Base-by-base conservation (phyloP, 2,329 filamentous ascomycete genomes). In the Alternaria incomplexa region DNA sequence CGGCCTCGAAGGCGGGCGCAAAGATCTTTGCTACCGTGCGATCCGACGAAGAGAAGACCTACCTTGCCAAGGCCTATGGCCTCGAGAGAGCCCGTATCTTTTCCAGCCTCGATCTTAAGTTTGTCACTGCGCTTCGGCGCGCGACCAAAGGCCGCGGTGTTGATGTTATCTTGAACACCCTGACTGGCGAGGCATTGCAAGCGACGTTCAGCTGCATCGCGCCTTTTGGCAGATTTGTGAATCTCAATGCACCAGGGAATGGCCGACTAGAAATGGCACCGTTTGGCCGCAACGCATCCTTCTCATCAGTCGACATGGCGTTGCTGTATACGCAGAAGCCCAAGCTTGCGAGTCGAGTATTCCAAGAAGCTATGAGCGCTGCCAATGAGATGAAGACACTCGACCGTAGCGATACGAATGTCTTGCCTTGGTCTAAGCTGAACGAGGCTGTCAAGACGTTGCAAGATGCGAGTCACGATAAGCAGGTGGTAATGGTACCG, bases 171-270 rank as follows among this genome's bases (percentile, higher is more conserved):
- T 23, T 72, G 4, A 81, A 80, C 63, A 64, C 62, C 1, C 44
- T 72, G 1, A 58, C 68, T 25, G 78, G 77, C 1, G 68, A 75
- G n/a, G 47, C 65, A 5, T 64, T 80, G 1, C 68, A 68, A 3
- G 78, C 78, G 0, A 82, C 81, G 0, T 86, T 82, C 81, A 68
- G 77, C 6, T 84, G 82, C 48, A 72, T 86, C 3, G 83, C 83
- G 0, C 50, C 66, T 23, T 64, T 67, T 53, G 73, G 73, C 12
- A 53, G 51, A 20, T 67, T 74, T 12, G 23, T 74, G 6, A 68
- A 76, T 45, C 64, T 75, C 9, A 59, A 66, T 25, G 9, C 56
- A 5, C 46, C 55, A 32, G 26, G 22, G 3, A 60, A 51, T 22
- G 56, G 20, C 3, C 54, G 61, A 22, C 46, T 73, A 8, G 73